These are phyloP conservation scores for Dicorynia guianensis DNA, from an alignment of 306 rosid species.

Conservation along the genomic window DNA sequence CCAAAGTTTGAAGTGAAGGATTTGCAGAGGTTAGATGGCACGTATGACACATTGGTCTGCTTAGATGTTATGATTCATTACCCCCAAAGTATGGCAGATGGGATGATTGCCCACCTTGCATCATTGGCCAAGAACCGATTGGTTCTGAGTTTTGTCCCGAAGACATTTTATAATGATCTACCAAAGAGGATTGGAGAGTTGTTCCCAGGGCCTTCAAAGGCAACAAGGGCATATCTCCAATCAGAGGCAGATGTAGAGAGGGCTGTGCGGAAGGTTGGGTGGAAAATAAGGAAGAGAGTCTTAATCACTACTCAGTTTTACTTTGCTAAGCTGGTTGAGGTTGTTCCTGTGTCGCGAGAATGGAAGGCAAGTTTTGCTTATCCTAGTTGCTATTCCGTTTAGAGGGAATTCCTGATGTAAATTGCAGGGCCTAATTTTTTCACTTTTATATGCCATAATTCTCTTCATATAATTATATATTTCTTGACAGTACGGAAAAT, in stretches of 20 bases:
- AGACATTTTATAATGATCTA: slow-evolving; percentile 77
- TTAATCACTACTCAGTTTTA: slow-evolving; percentile 82
- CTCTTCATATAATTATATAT: slow-evolving; percentile 43
- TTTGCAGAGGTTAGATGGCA: slow-evolving; percentile 88
- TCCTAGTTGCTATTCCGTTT: slow-evolving; percentile 34
- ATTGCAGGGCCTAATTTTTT: slow-evolving; percentile 51
- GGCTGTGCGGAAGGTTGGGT: slow-evolving; percentile 81
- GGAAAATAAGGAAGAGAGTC: slow-evolving; percentile 87
- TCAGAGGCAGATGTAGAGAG: slow-evolving; percentile 87
- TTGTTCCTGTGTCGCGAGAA: slow-evolving; percentile 70
- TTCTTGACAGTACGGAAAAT: slow-evolving; percentile 30
- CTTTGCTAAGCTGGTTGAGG: slow-evolving; percentile 90
- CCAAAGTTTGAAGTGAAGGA: slow-evolving; percentile 87
- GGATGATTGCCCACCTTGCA: slow-evolving; percentile 91
- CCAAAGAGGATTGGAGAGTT: slow-evolving; percentile 93
- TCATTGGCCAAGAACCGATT: slow-evolving; percentile 81
- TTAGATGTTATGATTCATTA: slow-evolving; percentile 91
- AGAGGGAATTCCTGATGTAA: slow-evolving; percentile 49
- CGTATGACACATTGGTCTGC: slow-evolving; percentile 78
- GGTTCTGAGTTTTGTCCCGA: slow-evolving; percentile 91
- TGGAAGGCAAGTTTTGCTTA: slow-evolving; percentile 56
- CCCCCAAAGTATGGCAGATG: slow-evolving; percentile 89
- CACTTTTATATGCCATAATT: slow-evolving; percentile 40
- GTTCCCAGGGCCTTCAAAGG: slow-evolving; percentile 98
- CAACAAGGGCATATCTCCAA: slow-evolving; percentile 94